phyloP scores from a whole-genome alignment of 2,329 filamentous ascomycete species.

The Leptosphaerulina australis region DNA sequence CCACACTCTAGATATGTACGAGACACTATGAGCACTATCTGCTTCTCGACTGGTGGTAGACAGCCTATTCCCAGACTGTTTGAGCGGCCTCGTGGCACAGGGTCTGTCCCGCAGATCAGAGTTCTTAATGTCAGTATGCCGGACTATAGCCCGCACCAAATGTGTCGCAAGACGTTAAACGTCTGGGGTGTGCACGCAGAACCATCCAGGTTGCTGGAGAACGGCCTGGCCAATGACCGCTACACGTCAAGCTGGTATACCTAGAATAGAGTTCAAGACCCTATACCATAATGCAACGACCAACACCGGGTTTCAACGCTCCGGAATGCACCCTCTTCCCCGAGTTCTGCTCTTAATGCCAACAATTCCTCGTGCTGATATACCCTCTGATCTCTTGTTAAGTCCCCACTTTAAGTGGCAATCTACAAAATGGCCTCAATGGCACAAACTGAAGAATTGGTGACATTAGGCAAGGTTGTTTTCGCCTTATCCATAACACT shows the following conservation, averaged over 20 bases:
- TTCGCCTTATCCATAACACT: constrained; percentile 34
- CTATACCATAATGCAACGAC: constrained; percentile 19
- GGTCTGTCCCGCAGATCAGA: constrained; percentile 15
- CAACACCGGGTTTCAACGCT: constrained; percentile 14
- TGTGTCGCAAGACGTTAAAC: constrained; percentile 26
- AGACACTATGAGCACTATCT: not conserved
- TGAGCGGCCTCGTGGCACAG: constrained; percentile 10
- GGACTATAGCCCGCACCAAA: constrained; percentile 17
- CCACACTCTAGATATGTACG: not conserved
- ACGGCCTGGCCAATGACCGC: constrained; percentile 18
- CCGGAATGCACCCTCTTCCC: constrained; percentile 15
- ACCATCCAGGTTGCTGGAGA: constrained; percentile 21
- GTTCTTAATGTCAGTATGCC: constrained; percentile 7
- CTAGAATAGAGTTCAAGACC: constrained; percentile 23
- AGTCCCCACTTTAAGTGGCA: constrained; percentile 18
- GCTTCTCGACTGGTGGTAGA: not conserved
- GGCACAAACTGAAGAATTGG: constrained; percentile 23
- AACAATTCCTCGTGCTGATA: constrained; percentile 12
- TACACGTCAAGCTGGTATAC: constrained; percentile 1
- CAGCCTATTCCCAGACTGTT: constrained; percentile 1
- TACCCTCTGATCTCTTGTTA: constrained; percentile 7
- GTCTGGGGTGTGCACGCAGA: constrained; percentile 29
- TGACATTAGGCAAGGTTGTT: constrained; percentile 27
- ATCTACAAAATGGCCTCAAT: constrained; percentile 9
- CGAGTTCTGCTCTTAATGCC: constrained; percentile 22